Evolutionary conservation across 2,329 filamentous ascomycete genomes (phyloP).

Genomic region (Aspergillus felis): DNA sequence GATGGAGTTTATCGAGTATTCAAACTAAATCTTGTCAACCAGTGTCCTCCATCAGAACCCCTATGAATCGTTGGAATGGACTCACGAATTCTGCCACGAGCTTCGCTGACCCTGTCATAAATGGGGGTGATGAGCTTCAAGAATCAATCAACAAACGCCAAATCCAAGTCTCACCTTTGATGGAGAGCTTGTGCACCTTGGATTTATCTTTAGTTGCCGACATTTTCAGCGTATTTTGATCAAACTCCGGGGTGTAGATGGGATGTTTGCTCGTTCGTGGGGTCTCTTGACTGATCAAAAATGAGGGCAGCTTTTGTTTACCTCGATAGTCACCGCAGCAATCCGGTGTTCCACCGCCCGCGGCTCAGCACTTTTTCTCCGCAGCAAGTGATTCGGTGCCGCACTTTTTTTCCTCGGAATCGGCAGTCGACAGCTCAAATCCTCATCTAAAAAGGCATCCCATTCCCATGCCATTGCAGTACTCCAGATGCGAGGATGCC

Average conservation of each 20-base stretch:
- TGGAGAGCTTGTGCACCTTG: constrained; percentile 89
- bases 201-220: constrained; percentile 62
- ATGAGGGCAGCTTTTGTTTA: constrained; percentile 31
- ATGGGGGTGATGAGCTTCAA: constrained; percentile 24
- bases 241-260: not conserved
- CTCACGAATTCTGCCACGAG: constrained; percentile 92
- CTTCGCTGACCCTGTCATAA: constrained; percentile 63
- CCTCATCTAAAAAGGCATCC: constrained; percentile 1
- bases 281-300: constrained; percentile 2
- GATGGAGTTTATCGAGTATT: constrained; percentile 98
- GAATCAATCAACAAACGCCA: not conserved
- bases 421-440: not conserved
- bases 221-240: constrained; percentile 26
- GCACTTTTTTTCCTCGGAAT: constrained; percentile 12
- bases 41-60: not conserved
- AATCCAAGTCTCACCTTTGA: constrained; percentile 32
- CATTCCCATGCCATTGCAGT: constrained; percentile 31
- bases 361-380: constrained; percentile 23
- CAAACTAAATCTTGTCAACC: constrained; percentile 55
- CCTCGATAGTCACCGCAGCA: constrained; percentile 35
- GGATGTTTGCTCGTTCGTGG: not conserved
- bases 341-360: constrained; percentile 28
- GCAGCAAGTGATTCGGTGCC: constrained; percentile 23
- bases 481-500: constrained; percentile 46
- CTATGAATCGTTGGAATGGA: constrained; percentile 16